phyloP scores from a whole-genome alignment of 1,284 basidiomycete species.

The Malassezia equina region DNA sequence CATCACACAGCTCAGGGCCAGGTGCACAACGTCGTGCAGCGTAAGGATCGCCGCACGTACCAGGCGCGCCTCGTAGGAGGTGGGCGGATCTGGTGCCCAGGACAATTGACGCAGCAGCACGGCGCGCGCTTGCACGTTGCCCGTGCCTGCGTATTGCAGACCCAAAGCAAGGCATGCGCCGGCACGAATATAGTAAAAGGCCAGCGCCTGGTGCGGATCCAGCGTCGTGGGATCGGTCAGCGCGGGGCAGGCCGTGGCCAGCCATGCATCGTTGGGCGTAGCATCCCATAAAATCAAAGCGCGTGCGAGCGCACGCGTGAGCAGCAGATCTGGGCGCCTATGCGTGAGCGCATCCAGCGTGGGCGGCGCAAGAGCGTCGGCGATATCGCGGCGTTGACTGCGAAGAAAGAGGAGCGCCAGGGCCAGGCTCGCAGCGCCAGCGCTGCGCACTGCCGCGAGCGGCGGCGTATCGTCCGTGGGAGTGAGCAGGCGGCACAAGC shows the following conservation, averaged over 20 bases:
- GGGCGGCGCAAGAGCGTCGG: constrained; percentile 72
- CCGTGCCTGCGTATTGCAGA: constrained; percentile 73
- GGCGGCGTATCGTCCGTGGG: constrained; percentile 7
- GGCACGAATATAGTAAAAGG: constrained; percentile 49
- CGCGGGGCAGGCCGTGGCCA: constrained; percentile 52
- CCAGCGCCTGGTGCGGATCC: constrained; percentile 26
- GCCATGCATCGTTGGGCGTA: constrained; percentile 64
- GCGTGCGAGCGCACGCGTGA: constrained; percentile 68
- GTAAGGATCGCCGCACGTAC: constrained; percentile 70
- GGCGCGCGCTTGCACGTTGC: constrained; percentile 60
- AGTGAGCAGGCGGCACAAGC: constrained; percentile 25
- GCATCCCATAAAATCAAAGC: constrained; percentile 78
- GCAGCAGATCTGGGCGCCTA: constrained; percentile 75
- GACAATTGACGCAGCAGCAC: constrained; percentile 66
- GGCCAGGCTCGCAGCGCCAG: constrained; percentile 74
- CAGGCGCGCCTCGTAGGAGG: constrained; percentile 20
- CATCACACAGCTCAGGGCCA: constrained; percentile 82
- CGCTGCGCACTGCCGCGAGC: constrained; percentile 45
- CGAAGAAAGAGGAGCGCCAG: constrained; percentile 84
- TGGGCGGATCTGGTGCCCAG: not conserved
- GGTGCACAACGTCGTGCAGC: constrained; percentile 72
- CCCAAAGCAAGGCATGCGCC: constrained; percentile 84
- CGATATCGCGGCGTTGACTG: constrained; percentile 71
- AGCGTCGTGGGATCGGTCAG: constrained; percentile 7
- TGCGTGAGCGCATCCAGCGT: constrained; percentile 66